Evolutionary conservation across 371 early-diverging fungal species (phyloP), one percentile per base, ranked within the genome.

Genomic region (Batrachochytrium dendrobatidis): DNA sequence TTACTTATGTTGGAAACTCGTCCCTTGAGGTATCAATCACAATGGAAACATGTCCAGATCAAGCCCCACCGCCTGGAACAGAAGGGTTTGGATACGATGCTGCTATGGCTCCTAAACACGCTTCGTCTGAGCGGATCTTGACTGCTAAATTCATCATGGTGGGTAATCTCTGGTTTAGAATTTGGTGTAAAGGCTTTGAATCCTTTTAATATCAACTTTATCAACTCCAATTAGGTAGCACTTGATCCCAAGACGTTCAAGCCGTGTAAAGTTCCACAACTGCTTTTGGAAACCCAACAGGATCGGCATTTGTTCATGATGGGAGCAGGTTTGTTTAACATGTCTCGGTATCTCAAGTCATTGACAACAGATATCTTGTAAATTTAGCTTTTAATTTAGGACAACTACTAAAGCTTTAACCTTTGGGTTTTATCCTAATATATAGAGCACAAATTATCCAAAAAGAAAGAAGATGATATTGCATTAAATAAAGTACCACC

Each of bases 91-190:
- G 62, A 2, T 31, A 48, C 29, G 66, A 56, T 24, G 45, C 44
- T 3, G 28, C 48, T 4, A 4, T 35, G n/a, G 45, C 30, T 22
- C 22, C 34, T 17, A 22, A 45, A 34, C 35, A 49, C 31, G 26
- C 29, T 6, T 25, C 56, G 24, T 56, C 53, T 18, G 44, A 66
- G 3, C 39, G 60, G 1, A 81, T 89, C 33, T 67, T 91, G 18
- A 80, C 80, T 12, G 90, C 92, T 12, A 80, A 89, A 49, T 89
- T 95, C 68, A 90, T 89, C 20, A 93, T 95, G 94, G 95, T 90
- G 28, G 7, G 44, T 8, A 12, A 39, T n/a, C n/a, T 12, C 39
- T 39, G 39, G 39, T n/a, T n/a, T n/a, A n/a, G n/a, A n/a, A n/a
- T n/a, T n/a, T n/a, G n/a, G n/a, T n/a, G n/a, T n/a, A n/a, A n/a